Evolutionary conservation across 306 rosid genomes (phyloP).

Genomic region (Citrullus colocynthis): DNA sequence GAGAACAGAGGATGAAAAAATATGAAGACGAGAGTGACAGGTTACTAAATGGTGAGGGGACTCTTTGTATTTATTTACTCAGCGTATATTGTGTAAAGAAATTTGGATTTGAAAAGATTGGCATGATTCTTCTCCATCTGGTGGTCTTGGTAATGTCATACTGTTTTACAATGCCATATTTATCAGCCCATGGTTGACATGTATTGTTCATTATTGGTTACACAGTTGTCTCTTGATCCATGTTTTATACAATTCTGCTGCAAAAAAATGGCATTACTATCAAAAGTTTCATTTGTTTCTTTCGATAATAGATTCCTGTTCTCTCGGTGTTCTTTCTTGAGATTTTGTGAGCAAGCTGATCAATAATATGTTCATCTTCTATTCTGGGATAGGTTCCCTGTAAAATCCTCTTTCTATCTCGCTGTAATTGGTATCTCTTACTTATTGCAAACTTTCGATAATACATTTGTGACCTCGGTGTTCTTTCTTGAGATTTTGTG

Average conservation of each 20-base stretch:
- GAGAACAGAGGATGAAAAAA: conserved; percentile 9
- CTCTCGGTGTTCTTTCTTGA: not conserved
- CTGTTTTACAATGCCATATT: not conserved
- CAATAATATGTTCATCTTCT: too few relatives aligned
- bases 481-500: not conserved
- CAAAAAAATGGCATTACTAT: not conserved
- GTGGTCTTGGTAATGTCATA: not conserved
- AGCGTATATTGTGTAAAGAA: conserved; percentile 9
- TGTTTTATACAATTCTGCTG: conserved; percentile 2
- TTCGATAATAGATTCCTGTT: not conserved
- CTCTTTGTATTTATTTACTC: conserved; percentile 7
- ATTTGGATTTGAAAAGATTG: conserved; percentile 3
- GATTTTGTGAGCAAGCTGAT: not conserved
- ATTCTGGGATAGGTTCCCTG: too few relatives aligned
- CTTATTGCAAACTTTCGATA: too few relatives aligned
- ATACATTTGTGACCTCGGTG: too few relatives aligned
- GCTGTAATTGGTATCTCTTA: too few relatives aligned
- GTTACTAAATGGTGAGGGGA: not conserved
- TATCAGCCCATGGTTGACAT: conserved; percentile 3
- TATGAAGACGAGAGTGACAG: conserved; percentile 7
- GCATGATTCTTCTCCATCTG: conserved; percentile 2
- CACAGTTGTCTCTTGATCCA: not conserved
- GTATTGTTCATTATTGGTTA: conserved; percentile 5
- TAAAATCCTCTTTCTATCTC: too few relatives aligned
- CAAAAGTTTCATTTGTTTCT: not conserved